Percentiles rank a stretch among this genome's conserved stretches.
phyloP scores from a whole-genome alignment of 2,329 filamentous ascomycete species.

The Epichloe glyceriae region DNA sequence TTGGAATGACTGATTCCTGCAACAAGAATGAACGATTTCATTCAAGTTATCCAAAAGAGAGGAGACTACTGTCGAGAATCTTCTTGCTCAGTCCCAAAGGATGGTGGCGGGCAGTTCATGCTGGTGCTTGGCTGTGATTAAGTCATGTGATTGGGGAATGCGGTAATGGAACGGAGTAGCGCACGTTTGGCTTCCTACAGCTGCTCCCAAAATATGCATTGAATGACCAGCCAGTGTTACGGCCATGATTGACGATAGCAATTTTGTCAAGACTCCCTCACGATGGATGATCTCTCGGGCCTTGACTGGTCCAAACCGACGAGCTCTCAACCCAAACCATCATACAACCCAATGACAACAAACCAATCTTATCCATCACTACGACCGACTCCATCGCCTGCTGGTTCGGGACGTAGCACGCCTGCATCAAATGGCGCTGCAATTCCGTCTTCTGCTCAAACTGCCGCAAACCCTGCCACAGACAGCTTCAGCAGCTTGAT shows the following conservation, averaged over 20 bases:
- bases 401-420: slow-evolving; percentile 42
- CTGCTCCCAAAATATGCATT: slow-evolving; percentile 1
- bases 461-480: slow-evolving; percentile 36
- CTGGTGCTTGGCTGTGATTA: background rate
- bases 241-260: slow-evolving; percentile 4
- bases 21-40: too few species aligned
- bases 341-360: slow-evolving; percentile 18
- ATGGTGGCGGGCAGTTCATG: too few species aligned
- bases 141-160: background rate
- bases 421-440: slow-evolving; percentile 38
- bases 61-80: too few species aligned
- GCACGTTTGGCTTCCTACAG: background rate
- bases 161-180: too few species aligned
- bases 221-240: slow-evolving; percentile 4
- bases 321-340: slow-evolving; percentile 21
- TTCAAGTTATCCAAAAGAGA: too few species aligned
- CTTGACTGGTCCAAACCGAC: slow-evolving; percentile 43
- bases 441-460: slow-evolving; percentile 24
- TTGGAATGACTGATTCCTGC: too few species aligned
- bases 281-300: slow-evolving; percentile 50
- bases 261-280: slow-evolving; percentile 8
- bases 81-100: too few species aligned
- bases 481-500: slow-evolving; percentile 74
- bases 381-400: slow-evolving; percentile 42
- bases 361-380: slow-evolving; percentile 36